Conservation (phyloP, 1,284 basidiomycete species). For the Cystobasidium sp. region DNA sequence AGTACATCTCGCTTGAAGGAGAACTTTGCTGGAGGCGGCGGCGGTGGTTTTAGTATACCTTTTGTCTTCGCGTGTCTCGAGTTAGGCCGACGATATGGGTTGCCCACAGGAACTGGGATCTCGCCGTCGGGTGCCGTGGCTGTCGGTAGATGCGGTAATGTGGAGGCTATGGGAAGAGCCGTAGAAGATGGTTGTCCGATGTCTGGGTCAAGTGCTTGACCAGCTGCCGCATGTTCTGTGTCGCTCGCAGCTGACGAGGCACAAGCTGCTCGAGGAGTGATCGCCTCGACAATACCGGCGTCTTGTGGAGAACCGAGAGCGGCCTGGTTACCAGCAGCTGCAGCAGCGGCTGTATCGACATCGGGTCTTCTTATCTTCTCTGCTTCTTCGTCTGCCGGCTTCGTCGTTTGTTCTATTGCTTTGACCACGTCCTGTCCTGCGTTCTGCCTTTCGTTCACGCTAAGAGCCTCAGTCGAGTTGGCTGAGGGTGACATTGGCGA, state of each 20-base stretch:
- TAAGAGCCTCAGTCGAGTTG: neutral
- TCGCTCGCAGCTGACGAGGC: neutral
- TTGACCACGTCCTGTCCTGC: neutral
- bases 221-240: neutral
- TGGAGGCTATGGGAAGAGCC: neutral
- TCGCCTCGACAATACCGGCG: no score
- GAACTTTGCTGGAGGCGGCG: slow-evolving; percentile 35
- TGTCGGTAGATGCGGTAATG: no score
- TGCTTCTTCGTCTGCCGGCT: neutral
- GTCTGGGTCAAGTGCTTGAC: neutral
- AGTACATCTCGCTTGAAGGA: slow-evolving; percentile 41
- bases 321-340: neutral
- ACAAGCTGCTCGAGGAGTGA: no score
- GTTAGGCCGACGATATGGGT: slow-evolving; percentile 9
- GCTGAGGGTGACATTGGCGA: slow-evolving; percentile 13
- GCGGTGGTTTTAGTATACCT: slow-evolving; percentile 39
- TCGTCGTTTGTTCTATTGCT: neutral
- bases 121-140: neutral
- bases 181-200: neutral
- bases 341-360: neutral
- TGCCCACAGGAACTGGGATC: neutral
- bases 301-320: no score
- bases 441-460: neutral
- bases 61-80: slow-evolving; percentile 10
- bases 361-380: neutral